These are phyloP conservation scores for Parsonsia alboflavescens DNA, from an alignment of 257 asterid species.

Conservation along the genomic window DNA sequence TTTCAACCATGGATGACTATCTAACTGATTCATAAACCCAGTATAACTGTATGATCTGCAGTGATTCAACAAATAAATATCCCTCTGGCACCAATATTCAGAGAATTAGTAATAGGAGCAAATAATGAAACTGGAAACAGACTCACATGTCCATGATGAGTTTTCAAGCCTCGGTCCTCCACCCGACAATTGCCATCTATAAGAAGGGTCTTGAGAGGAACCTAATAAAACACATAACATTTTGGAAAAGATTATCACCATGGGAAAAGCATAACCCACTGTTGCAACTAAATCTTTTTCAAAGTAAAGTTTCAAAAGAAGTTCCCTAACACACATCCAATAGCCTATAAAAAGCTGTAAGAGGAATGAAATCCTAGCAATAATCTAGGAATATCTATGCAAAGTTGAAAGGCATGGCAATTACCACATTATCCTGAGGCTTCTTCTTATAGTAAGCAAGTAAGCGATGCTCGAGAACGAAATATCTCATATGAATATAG, in stretches of 20 bases:
- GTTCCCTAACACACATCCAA: neutral
- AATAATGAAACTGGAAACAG: constrained; percentile 11
- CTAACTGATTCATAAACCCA: neutral
- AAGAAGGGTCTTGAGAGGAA: constrained; percentile 75
- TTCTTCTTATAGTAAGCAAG: constrained; percentile 87
- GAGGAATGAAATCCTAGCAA: neutral
- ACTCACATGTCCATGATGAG: constrained; percentile 93
- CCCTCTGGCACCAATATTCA: neutral
- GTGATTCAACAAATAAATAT: neutral
- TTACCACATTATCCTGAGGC: constrained; percentile 76
- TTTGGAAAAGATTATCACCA: neutral
- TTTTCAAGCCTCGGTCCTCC: constrained; percentile 92
- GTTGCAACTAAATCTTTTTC: constrained; percentile 1
- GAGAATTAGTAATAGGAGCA: neutral
- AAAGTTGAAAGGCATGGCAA: constrained; percentile 8
- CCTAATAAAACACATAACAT: constrained; percentile 34
- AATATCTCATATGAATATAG: constrained; percentile 81
- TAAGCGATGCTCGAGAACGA: constrained; percentile 69
- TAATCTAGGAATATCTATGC: neutral
- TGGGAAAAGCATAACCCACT: neutral
- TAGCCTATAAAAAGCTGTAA: neutral
- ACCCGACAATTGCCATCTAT: constrained; percentile 91
- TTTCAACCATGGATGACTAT: neutral
- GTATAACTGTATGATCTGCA: neutral
- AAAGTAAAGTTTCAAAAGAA: neutral